Conservation (phyloP, 805 yeast species). For the Kluyveromyces lactis region DNA sequence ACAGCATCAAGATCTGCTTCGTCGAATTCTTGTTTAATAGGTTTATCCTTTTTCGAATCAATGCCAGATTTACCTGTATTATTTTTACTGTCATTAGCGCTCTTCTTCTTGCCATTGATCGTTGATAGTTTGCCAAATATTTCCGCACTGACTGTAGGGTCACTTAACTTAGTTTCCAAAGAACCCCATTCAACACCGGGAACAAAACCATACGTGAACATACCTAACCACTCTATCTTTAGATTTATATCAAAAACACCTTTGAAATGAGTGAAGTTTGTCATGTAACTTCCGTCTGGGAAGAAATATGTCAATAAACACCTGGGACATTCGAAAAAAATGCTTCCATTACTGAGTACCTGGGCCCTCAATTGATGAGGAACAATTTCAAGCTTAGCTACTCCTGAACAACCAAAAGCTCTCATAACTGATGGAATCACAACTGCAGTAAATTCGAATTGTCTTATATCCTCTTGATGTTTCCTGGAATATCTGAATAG, state of each 20-base stretch:
- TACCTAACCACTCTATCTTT: conserved; percentile 65
- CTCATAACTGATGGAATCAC: conserved; percentile 57
- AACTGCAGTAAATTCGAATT: conserved; percentile 55
- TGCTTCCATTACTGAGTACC: conserved; percentile 44
- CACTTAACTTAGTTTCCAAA: conserved; percentile 34
- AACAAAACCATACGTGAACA: conserved; percentile 39
- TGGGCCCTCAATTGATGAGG: conserved; percentile 44
- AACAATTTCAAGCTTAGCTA: conserved; percentile 42
- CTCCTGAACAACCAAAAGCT: conserved; percentile 42
- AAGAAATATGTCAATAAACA: conserved; percentile 44
- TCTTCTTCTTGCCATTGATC: conserved; percentile 4
- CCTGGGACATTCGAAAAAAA: conserved; percentile 45
- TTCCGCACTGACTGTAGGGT: conserved; percentile 17
- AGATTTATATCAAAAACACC: conserved; percentile 55
- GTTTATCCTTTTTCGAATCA: conserved; percentile 3
- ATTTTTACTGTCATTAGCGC: conserved; percentile 4
- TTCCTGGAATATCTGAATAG: conserved; percentile 39
- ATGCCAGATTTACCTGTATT: background rate
- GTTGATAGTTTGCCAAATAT: conserved; percentile 13
- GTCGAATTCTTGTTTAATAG: conserved; percentile 2
- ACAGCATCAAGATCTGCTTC: conserved; percentile 3
- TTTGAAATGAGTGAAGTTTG: conserved; percentile 52
- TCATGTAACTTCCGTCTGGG: conserved; percentile 62
- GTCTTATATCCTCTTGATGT: conserved; percentile 39
- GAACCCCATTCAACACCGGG: conserved; percentile 41